These are phyloP conservation scores for Pythium aquatile DNA, from an alignment of 352 stramenopile species.

Conservation along the genomic window DNA sequence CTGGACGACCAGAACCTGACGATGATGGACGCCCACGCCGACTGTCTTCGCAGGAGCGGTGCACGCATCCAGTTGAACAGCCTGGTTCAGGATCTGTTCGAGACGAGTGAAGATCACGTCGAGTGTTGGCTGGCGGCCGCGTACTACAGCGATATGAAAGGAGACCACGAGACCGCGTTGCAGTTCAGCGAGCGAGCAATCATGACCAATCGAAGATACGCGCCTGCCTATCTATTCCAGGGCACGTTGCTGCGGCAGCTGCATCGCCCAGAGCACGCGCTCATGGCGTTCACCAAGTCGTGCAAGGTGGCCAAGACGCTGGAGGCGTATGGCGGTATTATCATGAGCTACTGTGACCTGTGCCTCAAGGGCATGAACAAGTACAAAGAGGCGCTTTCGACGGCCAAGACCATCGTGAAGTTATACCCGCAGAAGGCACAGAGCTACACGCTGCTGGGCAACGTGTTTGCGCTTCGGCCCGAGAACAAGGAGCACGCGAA, in stretches of 20 bases:
- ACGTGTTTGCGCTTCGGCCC: conserved; percentile 60
- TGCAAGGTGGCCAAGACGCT: conserved; percentile 61
- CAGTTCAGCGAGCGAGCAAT: conserved; percentile 76
- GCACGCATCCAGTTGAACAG: conserved; percentile 53
- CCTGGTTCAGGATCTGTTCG: conserved; percentile 71
- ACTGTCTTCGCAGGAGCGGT: conserved; percentile 53
- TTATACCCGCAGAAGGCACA: conserved; percentile 68
- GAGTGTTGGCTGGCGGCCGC: conserved; percentile 74
- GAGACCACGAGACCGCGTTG: conserved; percentile 61
- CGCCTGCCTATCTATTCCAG: conserved; percentile 57
- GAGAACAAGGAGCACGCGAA: conserved; percentile 60
- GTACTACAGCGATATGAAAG: conserved; percentile 75
- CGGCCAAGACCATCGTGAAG: conserved; percentile 66
- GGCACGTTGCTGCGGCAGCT: conserved; percentile 60
- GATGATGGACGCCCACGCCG: conserved; percentile 65
- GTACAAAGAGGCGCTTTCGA: conserved; percentile 73
- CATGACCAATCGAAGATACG: conserved; percentile 33
- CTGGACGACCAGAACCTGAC: conserved; percentile 60
- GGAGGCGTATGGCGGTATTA: conserved; percentile 69
- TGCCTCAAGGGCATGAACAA: conserved; percentile 56
- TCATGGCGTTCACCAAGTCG: conserved; percentile 61
- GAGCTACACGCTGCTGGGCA: conserved; percentile 73
- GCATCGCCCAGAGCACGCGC: conserved; percentile 58
- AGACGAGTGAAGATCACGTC: conserved; percentile 46
- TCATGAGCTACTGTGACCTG: conserved; percentile 73